phyloP scores from a whole-genome alignment of 768 basidiomycete species.

The Porphyrellus cyaneotinctus region DNA sequence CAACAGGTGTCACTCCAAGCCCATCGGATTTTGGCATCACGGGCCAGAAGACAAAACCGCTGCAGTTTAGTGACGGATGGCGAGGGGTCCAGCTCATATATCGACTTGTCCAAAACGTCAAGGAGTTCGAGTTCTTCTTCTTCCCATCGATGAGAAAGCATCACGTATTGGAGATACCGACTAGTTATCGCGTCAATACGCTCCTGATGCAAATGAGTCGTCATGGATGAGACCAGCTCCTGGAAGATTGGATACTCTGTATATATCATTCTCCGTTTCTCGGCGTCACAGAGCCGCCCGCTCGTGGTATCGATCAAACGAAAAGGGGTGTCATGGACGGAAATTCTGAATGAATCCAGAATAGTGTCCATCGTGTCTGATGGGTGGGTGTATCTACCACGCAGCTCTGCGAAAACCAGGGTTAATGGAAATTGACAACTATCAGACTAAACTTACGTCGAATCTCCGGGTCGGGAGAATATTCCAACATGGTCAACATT shows the following conservation, averaged over 20 bases:
- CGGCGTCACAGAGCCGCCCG: conserved; percentile 16
- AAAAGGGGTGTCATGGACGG: conserved; percentile 1
- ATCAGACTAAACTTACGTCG: conserved; percentile 5
- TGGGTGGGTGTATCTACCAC: conserved; percentile 9
- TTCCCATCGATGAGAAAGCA: conserved; percentile 24
- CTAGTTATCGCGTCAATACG: conserved; percentile 3
- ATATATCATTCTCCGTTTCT: conserved; percentile 12
- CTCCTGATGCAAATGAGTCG: conserved; percentile 1
- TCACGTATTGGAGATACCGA: conserved; percentile 15
- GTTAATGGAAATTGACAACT: not conserved
- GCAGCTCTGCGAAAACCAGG: conserved; percentile 1
- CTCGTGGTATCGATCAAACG: conserved; percentile 21
- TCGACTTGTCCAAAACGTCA: conserved; percentile 10
- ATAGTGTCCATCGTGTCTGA: conserved; percentile 1
- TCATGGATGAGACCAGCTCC: conserved; percentile 16
- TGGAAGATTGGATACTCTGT: conserved; percentile 7
- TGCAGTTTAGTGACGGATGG: conserved; percentile 12
- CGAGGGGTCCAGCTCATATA: conserved; percentile 9
- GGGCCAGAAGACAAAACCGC: conserved; percentile 14
- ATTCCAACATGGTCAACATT: conserved; percentile 12
- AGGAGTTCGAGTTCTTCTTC: conserved; percentile 7
- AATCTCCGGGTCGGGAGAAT: conserved; percentile 6
- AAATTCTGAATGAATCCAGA: not conserved
- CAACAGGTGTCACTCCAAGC: conserved; percentile 25
- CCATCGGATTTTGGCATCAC: conserved; percentile 13